Conservation (phyloP, 129 eudicot species). For the Cynara cardunculus region DNA sequence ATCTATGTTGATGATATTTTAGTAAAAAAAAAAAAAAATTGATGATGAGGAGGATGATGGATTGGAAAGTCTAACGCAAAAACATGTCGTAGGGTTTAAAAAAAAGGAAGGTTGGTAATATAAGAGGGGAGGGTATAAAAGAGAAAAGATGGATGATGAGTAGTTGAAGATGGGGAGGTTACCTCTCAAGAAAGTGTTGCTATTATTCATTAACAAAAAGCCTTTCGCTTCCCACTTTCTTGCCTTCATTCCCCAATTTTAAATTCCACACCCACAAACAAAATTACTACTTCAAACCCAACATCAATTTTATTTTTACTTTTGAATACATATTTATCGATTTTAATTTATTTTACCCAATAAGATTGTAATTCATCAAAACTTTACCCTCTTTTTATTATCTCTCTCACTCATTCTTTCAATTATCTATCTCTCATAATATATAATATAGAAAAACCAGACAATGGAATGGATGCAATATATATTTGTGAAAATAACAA, state of each 20-base stretch:
- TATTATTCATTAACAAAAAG: not conserved
- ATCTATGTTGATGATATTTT: no score
- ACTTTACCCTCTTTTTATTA: no score
- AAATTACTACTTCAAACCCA: not conserved
- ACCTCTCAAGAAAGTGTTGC: slow-evolving; percentile 10
- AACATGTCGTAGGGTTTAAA: not conserved
- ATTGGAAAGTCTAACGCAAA: not conserved
- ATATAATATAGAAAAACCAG: no score
- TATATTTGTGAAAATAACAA: no score
- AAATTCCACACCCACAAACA: not conserved
- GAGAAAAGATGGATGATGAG: not conserved
- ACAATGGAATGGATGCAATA: no score
- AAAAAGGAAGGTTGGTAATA: not conserved
- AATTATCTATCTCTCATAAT: no score
- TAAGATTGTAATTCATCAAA: no score
- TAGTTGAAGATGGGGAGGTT: slow-evolving; percentile 23
- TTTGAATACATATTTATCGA: no score
- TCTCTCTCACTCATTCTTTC: no score
- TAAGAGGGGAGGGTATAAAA: not conserved
- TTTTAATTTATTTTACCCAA: no score
- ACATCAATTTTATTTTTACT: no score
- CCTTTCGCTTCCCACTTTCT: not conserved
- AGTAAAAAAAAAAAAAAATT: not conserved
- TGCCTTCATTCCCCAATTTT: not conserved
- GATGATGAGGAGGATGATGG: not conserved